Conservation (phyloP, 2,329 filamentous ascomycete genomes). For the Geosmithia morbida region DNA sequence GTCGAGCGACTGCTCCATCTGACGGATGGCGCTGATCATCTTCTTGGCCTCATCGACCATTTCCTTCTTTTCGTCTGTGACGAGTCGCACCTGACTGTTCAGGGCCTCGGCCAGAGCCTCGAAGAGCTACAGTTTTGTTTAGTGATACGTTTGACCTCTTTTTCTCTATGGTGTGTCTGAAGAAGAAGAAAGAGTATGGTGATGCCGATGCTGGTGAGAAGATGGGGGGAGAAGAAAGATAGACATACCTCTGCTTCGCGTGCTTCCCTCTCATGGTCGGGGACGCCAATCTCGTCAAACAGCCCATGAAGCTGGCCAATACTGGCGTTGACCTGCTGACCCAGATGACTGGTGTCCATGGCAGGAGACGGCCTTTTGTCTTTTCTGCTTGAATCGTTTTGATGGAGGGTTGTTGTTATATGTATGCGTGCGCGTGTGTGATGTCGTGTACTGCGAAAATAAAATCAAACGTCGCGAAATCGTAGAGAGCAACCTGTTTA, state of each 20-base stretch:
- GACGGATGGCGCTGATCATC: slow-evolving; percentile 72
- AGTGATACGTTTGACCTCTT: too few relatives aligned
- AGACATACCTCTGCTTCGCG: slow-evolving; percentile 71
- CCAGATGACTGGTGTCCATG: slow-evolving; percentile 88
- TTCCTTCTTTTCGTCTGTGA: slow-evolving; percentile 77
- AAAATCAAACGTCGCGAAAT: too few relatives aligned
- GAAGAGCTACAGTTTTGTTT: slow-evolving; percentile 51
- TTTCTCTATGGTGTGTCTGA: too few relatives aligned
- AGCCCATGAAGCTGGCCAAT: slow-evolving; percentile 85
- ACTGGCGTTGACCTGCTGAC: slow-evolving; percentile 89
- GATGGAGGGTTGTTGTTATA: neutral
- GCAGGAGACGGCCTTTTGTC: neutral
- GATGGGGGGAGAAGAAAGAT: too few relatives aligned
- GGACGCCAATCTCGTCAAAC: slow-evolving; percentile 96
- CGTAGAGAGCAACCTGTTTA: too few relatives aligned
- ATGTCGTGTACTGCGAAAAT: too few relatives aligned
- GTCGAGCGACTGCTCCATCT: slow-evolving; percentile 86
- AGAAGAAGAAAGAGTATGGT: too few relatives aligned
- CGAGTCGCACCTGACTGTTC: slow-evolving; percentile 74
- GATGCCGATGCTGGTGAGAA: neutral
- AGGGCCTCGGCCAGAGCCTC: slow-evolving; percentile 81
- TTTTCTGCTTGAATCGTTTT: too few relatives aligned
- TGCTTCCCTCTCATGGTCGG: slow-evolving; percentile 78
- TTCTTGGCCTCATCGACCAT: slow-evolving; percentile 81
- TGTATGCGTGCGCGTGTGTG: neutral